These are phyloP conservation scores for Alternaria dauci DNA, from an alignment of 2,329 filamentous ascomycete species.

Conservation along the genomic window DNA sequence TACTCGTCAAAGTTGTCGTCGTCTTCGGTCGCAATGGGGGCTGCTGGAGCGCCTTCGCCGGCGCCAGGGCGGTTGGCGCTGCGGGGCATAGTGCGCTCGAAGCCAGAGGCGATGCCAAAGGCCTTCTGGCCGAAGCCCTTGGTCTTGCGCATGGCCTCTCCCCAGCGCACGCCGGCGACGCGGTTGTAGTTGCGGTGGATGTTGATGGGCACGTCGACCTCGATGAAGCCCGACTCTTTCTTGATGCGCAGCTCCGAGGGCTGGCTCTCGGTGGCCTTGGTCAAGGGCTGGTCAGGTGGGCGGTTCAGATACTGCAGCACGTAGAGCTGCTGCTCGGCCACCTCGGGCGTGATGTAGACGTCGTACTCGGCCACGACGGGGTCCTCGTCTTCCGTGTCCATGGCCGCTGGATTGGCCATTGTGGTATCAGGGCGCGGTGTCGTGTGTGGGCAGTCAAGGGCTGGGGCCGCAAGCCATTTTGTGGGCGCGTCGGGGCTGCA, in stretches of 20 bases:
- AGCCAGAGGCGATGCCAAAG: slow-evolving; percentile 58
- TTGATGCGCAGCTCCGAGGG: slow-evolving; percentile 85
- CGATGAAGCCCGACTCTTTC: slow-evolving; percentile 80
- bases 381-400: slow-evolving; percentile 54
- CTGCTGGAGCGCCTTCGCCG: slow-evolving; percentile 28
- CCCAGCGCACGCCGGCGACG: slow-evolving; percentile 82
- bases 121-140: slow-evolving; percentile 55
- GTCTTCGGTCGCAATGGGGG: slow-evolving; percentile 61
- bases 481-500: slow-evolving; percentile 11
- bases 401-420: slow-evolving; percentile 22
- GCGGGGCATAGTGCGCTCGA: slow-evolving; percentile 49
- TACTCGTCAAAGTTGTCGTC: slow-evolving; percentile 70
- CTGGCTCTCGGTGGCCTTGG: slow-evolving; percentile 59
- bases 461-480: slow-evolving; percentile 40
- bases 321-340: slow-evolving; percentile 63
- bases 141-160: slow-evolving; percentile 71
- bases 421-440: slow-evolving; percentile 11
- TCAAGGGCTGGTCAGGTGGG: slow-evolving; percentile 69
- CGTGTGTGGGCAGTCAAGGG: slow-evolving; percentile 7
- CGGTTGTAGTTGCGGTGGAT: slow-evolving; percentile 80
- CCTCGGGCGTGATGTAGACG: slow-evolving; percentile 83
- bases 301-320: slow-evolving; percentile 92
- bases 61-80: slow-evolving; percentile 37
- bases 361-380: slow-evolving; percentile 70
- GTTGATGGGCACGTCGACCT: slow-evolving; percentile 86